phyloP scores from a whole-genome alignment of 495 filamentous ascomycete genomes.

The Letharia columbiana region DNA sequence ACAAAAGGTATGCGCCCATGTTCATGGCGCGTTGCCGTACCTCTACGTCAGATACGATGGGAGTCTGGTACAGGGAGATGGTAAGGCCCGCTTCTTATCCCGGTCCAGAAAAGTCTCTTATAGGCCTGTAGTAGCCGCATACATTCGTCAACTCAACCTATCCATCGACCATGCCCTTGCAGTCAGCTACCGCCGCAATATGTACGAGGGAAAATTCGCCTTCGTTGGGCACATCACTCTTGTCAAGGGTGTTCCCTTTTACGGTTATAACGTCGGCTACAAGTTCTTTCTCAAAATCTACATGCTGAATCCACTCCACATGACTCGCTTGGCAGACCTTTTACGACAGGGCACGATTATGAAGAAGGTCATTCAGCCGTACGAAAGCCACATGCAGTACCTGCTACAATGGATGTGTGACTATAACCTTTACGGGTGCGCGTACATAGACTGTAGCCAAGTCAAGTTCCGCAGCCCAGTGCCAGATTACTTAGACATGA shows the following conservation, averaged over 20 bases:
- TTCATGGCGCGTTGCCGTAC: slow-evolving; percentile 94
- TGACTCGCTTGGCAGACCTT: slow-evolving; percentile 74
- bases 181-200: slow-evolving; percentile 68
- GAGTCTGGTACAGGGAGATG: slow-evolving; percentile 52
- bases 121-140: slow-evolving; percentile 49
- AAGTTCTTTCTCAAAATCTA: slow-evolving; percentile 90
- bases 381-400: slow-evolving; percentile 87
- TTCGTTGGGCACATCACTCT: slow-evolving; percentile 86
- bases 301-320: slow-evolving; percentile 73
- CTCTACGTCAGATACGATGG: slow-evolving; percentile 83
- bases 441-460: slow-evolving; percentile 64
- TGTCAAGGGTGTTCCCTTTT: slow-evolving; percentile 91
- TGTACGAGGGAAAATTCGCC: slow-evolving; percentile 52
- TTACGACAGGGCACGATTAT: slow-evolving; percentile 79
- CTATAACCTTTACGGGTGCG: slow-evolving; percentile 91
- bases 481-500: slow-evolving; percentile 54
- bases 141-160: slow-evolving; percentile 61
- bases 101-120: slow-evolving; percentile 15
- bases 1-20: slow-evolving; percentile 92
- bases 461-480: slow-evolving; percentile 67
- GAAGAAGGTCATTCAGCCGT: slow-evolving; percentile 75
- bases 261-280: slow-evolving; percentile 90
- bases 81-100: slow-evolving; percentile 36
- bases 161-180: slow-evolving; percentile 83
- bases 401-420: slow-evolving; percentile 96